These are phyloP conservation scores for Eragrostis tef DNA, from an alignment of 202 grass and related monocot species.

Conservation along the genomic window DNA sequence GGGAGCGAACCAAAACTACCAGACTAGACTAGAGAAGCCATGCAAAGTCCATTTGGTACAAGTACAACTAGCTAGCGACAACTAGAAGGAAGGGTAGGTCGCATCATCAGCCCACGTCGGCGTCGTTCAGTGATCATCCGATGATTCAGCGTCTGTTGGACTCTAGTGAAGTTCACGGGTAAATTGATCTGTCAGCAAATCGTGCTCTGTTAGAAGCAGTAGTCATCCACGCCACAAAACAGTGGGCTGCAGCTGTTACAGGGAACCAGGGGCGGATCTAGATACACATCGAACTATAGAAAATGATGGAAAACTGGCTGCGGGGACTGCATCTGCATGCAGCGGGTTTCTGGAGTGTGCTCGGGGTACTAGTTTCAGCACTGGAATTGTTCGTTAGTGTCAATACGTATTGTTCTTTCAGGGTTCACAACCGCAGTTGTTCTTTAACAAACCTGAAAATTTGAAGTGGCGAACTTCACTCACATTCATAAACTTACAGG, in stretches of 20 bases:
- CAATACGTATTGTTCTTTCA: neutral
- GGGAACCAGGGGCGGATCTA: neutral
- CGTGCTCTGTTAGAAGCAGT: neutral
- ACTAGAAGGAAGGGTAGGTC: too few species aligned
- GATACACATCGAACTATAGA: neutral
- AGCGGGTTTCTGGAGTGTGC: neutral
- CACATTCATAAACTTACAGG: too few species aligned
- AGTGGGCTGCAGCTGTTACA: neutral
- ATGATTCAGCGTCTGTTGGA: constrained; percentile 17
- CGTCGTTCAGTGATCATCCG: neutral
- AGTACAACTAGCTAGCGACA: too few species aligned
- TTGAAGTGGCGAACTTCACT: too few species aligned
- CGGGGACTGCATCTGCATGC: neutral
- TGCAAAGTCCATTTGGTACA: too few species aligned
- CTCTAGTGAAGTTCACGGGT: neutral
- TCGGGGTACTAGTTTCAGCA: neutral
- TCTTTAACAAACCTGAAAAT: neutral
- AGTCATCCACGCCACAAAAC: neutral
- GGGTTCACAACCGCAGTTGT: neutral
- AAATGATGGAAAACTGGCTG: neutral
- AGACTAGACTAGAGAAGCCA: too few species aligned
- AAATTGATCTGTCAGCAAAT: neutral
- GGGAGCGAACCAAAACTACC: too few species aligned
- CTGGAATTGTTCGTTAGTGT: neutral
- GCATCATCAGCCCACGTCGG: neutral